Evolutionary conservation across 495 filamentous ascomycete genomes (phyloP), one percentile per base, ranked within the genome.

Genomic region (Trypethelium eluteriae): DNA sequence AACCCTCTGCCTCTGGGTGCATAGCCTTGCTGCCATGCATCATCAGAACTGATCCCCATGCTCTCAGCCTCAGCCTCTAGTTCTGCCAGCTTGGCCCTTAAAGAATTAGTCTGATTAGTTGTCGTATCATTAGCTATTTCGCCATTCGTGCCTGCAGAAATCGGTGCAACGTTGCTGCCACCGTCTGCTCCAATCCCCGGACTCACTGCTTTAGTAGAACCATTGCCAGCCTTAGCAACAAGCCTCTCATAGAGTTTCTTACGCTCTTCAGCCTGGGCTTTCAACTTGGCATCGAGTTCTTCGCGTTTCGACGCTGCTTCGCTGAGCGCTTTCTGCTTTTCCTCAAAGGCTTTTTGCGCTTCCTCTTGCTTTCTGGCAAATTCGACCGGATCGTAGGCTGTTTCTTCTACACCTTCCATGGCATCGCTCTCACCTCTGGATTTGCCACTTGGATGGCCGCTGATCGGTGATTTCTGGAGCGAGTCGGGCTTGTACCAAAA

Each of bases 1-100:
- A 41, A 69, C 32, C 72, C 67, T 50, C 72, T 56, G 9, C 69
- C 68, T 6, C 44, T 34, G 53, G 70, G 70, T 12, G 41, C 35
- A 47, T 59, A 69, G 63, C 63, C 62, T 38, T 38, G 62, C 25
- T 38, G 38, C 38, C 57, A 56, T 36, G 71, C 62, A 25, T 76
- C 71, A 18, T 82, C 78, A 0, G 81, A 76, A 64, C 95, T 88
- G 46, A 96, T 81, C 7, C 93, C 93, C 12, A 96, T 77, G 36
- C 81, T 85, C 71, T 87, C 83, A 0, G 94, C 94, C 76, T 98
- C 93, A 9, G 88, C 89, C 75, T 97, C 88, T 32, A 98, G 78
- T 7, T 84, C 84, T 2, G 91, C 91, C 18, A 98, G 76, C 72
- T 96, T 89, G 0, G 89, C 90, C 63, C 87, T 85, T 35, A 97